phyloP scores from a whole-genome alignment of 2,329 filamentous ascomycete species.

The Paecilomyces fulvus region DNA sequence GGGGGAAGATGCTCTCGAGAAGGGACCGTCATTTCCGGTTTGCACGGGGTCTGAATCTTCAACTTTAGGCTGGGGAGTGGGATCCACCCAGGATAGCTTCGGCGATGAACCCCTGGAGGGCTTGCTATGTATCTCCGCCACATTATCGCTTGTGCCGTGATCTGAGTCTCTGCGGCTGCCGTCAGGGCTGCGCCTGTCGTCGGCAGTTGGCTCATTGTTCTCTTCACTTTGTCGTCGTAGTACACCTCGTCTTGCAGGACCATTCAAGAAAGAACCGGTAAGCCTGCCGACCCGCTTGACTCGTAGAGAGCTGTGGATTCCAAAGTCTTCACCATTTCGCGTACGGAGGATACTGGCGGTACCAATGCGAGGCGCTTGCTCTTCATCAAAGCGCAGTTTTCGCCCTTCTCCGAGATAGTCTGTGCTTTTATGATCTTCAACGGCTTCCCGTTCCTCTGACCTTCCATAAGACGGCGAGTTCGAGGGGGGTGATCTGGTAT shows the following conservation, averaged over 20 bases:
- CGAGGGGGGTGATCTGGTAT: slow-evolving; percentile 33
- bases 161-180: slow-evolving; percentile 18
- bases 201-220: slow-evolving; percentile 39
- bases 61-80: slow-evolving; percentile 17
- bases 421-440: slow-evolving; percentile 23
- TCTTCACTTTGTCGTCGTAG: slow-evolving; percentile 55
- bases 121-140: slow-evolving; percentile 10
- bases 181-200: slow-evolving; percentile 19
- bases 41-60: slow-evolving; percentile 15
- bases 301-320: slow-evolving; percentile 64
- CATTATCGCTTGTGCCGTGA: slow-evolving; percentile 19
- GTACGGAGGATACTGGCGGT: slow-evolving; percentile 30
- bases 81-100: slow-evolving; percentile 30
- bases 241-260: slow-evolving; percentile 67
- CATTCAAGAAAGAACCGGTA: slow-evolving; percentile 69
- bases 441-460: slow-evolving; percentile 20
- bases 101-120: slow-evolving; percentile 23
- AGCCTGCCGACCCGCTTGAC: slow-evolving; percentile 69
- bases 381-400: slow-evolving; percentile 25
- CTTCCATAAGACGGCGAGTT: slow-evolving; percentile 27
- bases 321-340: slow-evolving; percentile 53
- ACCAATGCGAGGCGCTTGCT: slow-evolving; percentile 22
- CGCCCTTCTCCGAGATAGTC: slow-evolving; percentile 26
- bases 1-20: slow-evolving; percentile 27
- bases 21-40: slow-evolving; percentile 14